These are phyloP conservation scores for Hypoxylon sp. DNA, from an alignment of 2,329 filamentous ascomycete species.

Conservation along the genomic window DNA sequence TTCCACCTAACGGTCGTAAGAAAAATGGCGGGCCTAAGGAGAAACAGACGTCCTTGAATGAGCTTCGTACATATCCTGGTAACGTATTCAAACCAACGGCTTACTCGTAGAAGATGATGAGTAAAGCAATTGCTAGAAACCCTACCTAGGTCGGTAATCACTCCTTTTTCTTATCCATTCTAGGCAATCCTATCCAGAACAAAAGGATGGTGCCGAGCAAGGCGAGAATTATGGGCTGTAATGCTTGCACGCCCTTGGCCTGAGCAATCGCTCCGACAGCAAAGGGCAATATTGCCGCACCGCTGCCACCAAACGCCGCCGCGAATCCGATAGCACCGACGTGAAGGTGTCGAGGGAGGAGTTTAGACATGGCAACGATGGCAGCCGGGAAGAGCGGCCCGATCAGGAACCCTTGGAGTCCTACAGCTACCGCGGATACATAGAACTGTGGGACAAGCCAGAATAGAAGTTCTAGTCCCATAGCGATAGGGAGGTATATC, in stretches of 20 bases:
- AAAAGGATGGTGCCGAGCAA: constrained; percentile 62
- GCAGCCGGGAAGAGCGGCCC: constrained; percentile 83
- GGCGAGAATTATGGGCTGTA: constrained; percentile 71
- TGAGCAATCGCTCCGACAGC: constrained; percentile 77
- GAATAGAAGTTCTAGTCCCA: constrained; percentile 79
- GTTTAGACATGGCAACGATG: constrained; percentile 78
- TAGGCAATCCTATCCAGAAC: constrained; percentile 64
- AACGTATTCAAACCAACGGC: neutral
- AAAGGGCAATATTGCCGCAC: constrained; percentile 77
- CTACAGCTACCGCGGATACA: constrained; percentile 79
- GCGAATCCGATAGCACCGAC: constrained; percentile 84
- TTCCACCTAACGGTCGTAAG: neutral
- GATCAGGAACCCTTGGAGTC: constrained; percentile 83
- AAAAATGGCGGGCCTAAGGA: constrained; percentile 5
- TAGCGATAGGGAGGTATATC: constrained; percentile 75
- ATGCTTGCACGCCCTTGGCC: constrained; percentile 66
- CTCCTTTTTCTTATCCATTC: constrained; percentile 59
- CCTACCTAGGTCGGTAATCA: constrained; percentile 40
- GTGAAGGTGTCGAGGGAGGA: constrained; percentile 79
- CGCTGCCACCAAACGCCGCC: constrained; percentile 80
- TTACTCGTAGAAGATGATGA: neutral
- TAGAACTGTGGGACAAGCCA: constrained; percentile 86
- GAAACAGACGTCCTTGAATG: neutral
- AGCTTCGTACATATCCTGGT: neutral
- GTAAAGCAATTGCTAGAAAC: neutral